Base-by-base conservation (phyloP, 176 grass and related monocot species). In the Pontederia paniculata region DNA sequence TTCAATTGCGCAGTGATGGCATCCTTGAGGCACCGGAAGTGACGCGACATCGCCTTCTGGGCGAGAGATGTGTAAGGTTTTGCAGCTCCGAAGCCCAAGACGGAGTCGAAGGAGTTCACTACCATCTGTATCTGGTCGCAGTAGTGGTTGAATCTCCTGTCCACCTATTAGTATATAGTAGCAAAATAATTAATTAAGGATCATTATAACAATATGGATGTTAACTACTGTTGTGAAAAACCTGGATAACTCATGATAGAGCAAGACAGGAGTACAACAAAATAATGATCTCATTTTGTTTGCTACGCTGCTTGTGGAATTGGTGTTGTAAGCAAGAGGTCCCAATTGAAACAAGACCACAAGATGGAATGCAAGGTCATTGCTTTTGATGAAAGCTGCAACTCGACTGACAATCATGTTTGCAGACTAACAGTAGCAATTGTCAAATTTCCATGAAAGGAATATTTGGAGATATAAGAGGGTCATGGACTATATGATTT, bases 91-190 rank as follows among this genome's bases (percentile, higher is more conserved):
- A 84, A 93, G 0, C 94, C 94, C 94, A 98, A 91, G 50, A 98
- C 87, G 49, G 94, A 91, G 83, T 98, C 94, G 57, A 93, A 98
- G 80, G 88, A 98, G 68, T 91, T 98, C 80, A 98, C 94, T 77
- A 98, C 94, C 94, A 91, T 91, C 78, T 98, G 94, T 86, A 98
- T 98, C 72, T 98, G 94, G 50, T 98, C 94, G 81, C 94, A 93
- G 83, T 98, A 98, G 74, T 98, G 87, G 72, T 88, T 93, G 83
- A 91, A 98, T 83, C 94, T 81, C 23, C 94, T 78, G 23, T 98
- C 94, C 80, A 98, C 94, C 94, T 97, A 81, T 16, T 19, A 23
- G 58, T 37, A 37, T n/a, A 37, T 37, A 37, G 28, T 37, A 1
- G 7, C 7, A 37, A 37, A 3, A 37, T 6, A 6, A 1, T 6